Percentiles rank a stretch among this genome's conserved stretches.
phyloP scores from a whole-genome alignment of 768 basidiomycete genomes.

The Agrocybe chaxingu region DNA sequence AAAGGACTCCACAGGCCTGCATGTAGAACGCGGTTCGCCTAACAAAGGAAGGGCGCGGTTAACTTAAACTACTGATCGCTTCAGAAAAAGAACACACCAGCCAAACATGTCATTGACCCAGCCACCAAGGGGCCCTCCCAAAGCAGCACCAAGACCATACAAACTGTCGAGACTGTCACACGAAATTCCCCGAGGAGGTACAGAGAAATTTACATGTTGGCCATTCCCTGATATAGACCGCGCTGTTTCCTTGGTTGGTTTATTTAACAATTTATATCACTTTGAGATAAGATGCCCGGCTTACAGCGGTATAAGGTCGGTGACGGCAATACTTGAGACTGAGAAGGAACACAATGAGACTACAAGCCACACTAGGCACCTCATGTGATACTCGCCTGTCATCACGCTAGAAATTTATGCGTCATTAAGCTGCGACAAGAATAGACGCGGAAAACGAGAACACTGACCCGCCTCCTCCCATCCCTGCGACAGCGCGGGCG shows the following conservation, averaged over 20 bases:
- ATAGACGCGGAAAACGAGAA: conserved; percentile 14
- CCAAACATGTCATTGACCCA: conserved; percentile 85
- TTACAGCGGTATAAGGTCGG: conserved; percentile 87
- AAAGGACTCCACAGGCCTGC: conserved; percentile 51
- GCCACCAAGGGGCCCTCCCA: conserved; percentile 79
- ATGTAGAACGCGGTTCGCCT: conserved; percentile 87
- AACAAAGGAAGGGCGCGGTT: conserved; percentile 13
- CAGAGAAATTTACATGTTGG: conserved; percentile 64
- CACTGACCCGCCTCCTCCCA: conserved; percentile 88
- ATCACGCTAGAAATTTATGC: conserved; percentile 56
- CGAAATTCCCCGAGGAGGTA: background rate
- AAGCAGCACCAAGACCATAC: conserved; percentile 79
- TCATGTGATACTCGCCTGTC: conserved; percentile 56
- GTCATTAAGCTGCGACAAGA: conserved; percentile 21
- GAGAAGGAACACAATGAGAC: conserved; percentile 22
- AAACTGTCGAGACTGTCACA: conserved; percentile 41
- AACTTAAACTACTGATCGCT: background rate
- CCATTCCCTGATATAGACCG: conserved; percentile 89
- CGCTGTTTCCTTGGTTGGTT: conserved; percentile 61
- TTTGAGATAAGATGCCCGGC: conserved; percentile 15
- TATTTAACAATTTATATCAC: too few species aligned
- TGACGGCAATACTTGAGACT: conserved; percentile 83
- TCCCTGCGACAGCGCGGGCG: conserved; percentile 83
- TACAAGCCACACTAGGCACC: conserved; percentile 10
- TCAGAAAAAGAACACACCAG: conserved; percentile 52